Evolutionary conservation across 2,329 filamentous ascomycete species (phyloP).

Genomic region (Hypoxylon sp.): DNA sequence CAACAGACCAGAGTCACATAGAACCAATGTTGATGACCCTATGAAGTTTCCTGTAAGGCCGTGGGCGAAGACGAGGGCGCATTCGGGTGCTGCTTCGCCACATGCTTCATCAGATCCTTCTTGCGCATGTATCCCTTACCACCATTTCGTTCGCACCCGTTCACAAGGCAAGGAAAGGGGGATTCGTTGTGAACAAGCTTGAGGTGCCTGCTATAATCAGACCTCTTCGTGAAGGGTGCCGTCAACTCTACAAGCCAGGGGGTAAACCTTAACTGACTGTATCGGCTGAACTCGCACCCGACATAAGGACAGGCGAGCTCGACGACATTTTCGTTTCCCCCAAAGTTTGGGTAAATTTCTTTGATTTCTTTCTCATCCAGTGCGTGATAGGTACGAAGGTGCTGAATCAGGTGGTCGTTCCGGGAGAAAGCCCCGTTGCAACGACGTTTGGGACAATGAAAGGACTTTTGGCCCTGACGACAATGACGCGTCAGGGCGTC

Average conservation of each 20-base stretch:
- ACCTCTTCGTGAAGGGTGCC: constrained; percentile 32
- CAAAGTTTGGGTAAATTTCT: background rate
- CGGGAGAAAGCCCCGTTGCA: constrained; percentile 47
- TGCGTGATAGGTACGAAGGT: constrained; percentile 49
- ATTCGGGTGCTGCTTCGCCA: constrained; percentile 34
- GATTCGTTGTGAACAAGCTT: constrained; percentile 47
- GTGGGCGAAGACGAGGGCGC: background rate
- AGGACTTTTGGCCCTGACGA: constrained; percentile 25
- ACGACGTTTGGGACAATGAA: constrained; percentile 44
- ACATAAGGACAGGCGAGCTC: constrained; percentile 34
- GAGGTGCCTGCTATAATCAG: constrained; percentile 49
- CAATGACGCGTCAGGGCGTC: constrained; percentile 44
- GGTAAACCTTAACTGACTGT: constrained; percentile 21
- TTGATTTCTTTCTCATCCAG: constrained; percentile 35
- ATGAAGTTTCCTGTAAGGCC: background rate
- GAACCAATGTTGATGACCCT: background rate
- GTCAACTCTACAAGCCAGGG: background rate
- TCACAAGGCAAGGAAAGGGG: constrained; percentile 44
- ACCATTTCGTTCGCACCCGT: constrained; percentile 41
- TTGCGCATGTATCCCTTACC: constrained; percentile 38
- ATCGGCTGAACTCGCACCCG: constrained; percentile 37
- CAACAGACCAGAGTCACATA: too few species aligned
- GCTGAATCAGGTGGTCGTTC: constrained; percentile 50
- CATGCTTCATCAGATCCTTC: constrained; percentile 41
- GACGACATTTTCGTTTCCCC: background rate